Evolutionary conservation across 2,329 filamentous ascomycete genomes (phyloP), one percentile per base, ranked within the genome.

Genomic region (Fusarium proliferatum): DNA sequence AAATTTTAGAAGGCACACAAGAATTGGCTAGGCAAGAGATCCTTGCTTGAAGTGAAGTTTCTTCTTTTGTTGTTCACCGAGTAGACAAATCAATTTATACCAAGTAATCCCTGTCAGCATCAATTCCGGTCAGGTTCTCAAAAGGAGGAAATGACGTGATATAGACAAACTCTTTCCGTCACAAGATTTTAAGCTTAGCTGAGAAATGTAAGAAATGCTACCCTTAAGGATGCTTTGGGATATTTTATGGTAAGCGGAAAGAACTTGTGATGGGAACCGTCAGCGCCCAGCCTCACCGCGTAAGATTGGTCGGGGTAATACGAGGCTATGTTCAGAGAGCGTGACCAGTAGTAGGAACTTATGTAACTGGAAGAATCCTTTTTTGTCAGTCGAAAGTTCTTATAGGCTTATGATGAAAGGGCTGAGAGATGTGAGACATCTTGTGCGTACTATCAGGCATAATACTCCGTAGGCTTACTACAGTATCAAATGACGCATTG

Each of bases 141-240:
- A 41, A 41, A 30, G 5, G 1, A n/a, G 19, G 23, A 26, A 42
- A 42, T 59, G 43, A 59, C 61, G 61, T 65, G 38, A 59, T 59
- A 19, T 21, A 0, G 5, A 11, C 3, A 2, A 13, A 16, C 16
- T 43, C 28, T 10, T n/a, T 26, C 23, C 13, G 51, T 67, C 64
- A 59, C 64, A 43, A 43, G 61, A 3, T 9, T 4, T 21, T 38
- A 26, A 33, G 61, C 61, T 67, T 64, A 67, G 61, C 38, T 67
- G 49, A 67, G 51, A 67, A 2, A 19, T 39, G 51, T 65, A 43
- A 66, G 49, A 65, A 33, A 21, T 51, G 4, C 15, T 26, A 65
- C 19, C 36, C 19, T 43, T 21, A 2, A 1, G 10, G 3, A 11
- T 13, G 6, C 4, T n/a, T 13, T 19, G 6, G 21, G 42, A 2